Base-by-base conservation (phyloP, 106 monocot species). In the Posidonia australis region DNA sequence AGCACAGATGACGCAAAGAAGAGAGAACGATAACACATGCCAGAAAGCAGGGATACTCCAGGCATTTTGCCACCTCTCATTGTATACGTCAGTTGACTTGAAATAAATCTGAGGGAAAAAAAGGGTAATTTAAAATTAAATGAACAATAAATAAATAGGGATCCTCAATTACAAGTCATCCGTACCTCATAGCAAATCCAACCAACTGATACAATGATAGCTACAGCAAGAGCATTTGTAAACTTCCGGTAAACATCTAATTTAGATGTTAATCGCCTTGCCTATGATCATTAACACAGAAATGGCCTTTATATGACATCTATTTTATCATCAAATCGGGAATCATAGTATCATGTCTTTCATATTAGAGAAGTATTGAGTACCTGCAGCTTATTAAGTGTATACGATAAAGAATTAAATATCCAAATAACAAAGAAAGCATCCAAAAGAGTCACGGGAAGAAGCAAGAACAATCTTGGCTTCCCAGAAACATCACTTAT, bases 21-120 rank as follows among this genome's bases (percentile, higher is more conserved):
- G 86, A 44, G 89, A 84, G 49, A 90, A 94, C 26, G 93, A 79
- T 4, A 90, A 67, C 53, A 86, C 86, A n/a, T 94, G 83, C 93
- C 93, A 94, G 58, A 89, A 86, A 54, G 89, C 89, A 44, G 86
- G 86, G 68, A 94, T 84, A 17, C 89, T 86, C 89, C 93, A 94
- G 12, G 89, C 86, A 65, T 62, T 82, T 64, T 84, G 84, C 93
- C 93, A 94, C 46, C 71, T 67, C 69, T 86, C 86, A 66, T 82
- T 94, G 65, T 77, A 94, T 22, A 76, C 71, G 76, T 94, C 89
- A 58, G 76, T 86, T 51, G 84, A 83, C 69, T 94, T 94, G 83
- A 89, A 94, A 63, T 94, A 90, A n/a, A 94, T 63, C 93, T 94
- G 80, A 67, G 72, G 11, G 5, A 79, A 80, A 51, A 43, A 27